Percentiles rank a stretch among this genome's conserved stretches.
phyloP scores from a whole-genome alignment of 129 eudicot species.

The Flaveria ramosissima region DNA sequence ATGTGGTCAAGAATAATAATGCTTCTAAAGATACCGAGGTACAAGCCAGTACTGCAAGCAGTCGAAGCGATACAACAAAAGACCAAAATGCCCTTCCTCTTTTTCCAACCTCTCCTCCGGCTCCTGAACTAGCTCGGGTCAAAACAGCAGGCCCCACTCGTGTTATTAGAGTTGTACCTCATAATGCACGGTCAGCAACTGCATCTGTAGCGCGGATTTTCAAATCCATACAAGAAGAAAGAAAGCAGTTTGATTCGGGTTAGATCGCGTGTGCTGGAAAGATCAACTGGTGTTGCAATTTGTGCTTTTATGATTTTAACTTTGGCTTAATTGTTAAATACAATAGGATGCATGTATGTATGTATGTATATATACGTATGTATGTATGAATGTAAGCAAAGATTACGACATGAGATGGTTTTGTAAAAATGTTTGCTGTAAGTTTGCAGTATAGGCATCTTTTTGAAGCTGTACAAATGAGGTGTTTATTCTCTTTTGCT shows the following conservation, averaged over 20 bases:
- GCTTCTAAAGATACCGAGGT: slow-evolving; percentile 51
- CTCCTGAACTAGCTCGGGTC: slow-evolving; percentile 2
- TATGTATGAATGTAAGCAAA: background rate
- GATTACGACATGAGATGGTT: slow-evolving; percentile 29
- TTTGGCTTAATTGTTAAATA: slow-evolving; percentile 7
- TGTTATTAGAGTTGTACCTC: slow-evolving; percentile 83
- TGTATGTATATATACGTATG: background rate
- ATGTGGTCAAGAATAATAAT: slow-evolving; percentile 16
- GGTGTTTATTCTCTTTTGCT: background rate
- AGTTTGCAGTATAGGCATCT: slow-evolving; percentile 20
- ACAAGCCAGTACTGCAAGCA: slow-evolving; percentile 76
- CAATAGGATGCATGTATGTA: slow-evolving; percentile 26
- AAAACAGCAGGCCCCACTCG: slow-evolving; percentile 30
- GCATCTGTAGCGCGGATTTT: slow-evolving; percentile 86
- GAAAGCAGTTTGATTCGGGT: slow-evolving; percentile 60
- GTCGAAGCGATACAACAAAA: slow-evolving; percentile 49
- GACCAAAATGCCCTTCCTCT: slow-evolving; percentile 57
- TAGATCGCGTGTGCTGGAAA: slow-evolving; percentile 12
- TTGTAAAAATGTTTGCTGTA: slow-evolving; percentile 26
- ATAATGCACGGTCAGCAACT: slow-evolving; percentile 63
- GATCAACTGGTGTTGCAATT: slow-evolving; percentile 26
- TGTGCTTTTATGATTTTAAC: slow-evolving; percentile 33
- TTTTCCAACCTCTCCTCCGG: slow-evolving; percentile 54
- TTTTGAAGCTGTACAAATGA: slow-evolving; percentile 31
- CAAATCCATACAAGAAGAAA: slow-evolving; percentile 83